Evolutionary conservation across 371 early-diverging fungal genomes (phyloP), one percentile per base, ranked within the genome.

Genomic region (Lichtheimia corymbifera): DNA sequence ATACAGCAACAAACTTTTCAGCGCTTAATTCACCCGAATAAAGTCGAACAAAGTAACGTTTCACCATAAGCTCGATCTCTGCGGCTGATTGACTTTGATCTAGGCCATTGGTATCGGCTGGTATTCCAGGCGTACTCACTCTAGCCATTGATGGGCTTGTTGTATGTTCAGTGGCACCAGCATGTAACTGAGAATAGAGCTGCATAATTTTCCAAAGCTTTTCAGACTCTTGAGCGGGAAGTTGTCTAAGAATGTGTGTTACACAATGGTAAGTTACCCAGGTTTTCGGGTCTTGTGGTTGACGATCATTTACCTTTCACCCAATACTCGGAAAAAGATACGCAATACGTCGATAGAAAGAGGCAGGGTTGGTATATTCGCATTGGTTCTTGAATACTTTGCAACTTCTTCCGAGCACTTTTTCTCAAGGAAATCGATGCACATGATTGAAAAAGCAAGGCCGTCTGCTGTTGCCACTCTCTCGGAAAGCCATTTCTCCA

Each of bases 401-500:
- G 74, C 68, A 63, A 77, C 64, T 67, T 88, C 83, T 44, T 73
- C 66, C 2, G 74, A 71, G n/a, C 89, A 80, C 61, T 93, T 91
- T 42, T 86, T 86, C 49, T 81, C 82, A 43, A 94, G 64, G 63
- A 91, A 93, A 15, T 91, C 92, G 40, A 95, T 70, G 62, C 89
- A 89, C 0, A 86, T 86, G 6, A 77, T 73, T 47, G 89, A 66
- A 73, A 95, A 93, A 6, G 70, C 53, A 53, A 86, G 86, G 3
- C 87, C 88, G 49, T 87, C 85, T 13, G 84, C 74, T 11, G 47
- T 11, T 12, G 64, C 71, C 4, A 93, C 70, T 57, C 82, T 82
- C 41, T 91, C 92, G 55, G 78, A 80, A 17, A 95, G 73, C 94
- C 94, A 95, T 69, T 91, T 93, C 58, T 93, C 94, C 17, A 95